Conservation (phyloP, 1,284 basidiomycete genomes). For the Peniophora sp. region DNA sequence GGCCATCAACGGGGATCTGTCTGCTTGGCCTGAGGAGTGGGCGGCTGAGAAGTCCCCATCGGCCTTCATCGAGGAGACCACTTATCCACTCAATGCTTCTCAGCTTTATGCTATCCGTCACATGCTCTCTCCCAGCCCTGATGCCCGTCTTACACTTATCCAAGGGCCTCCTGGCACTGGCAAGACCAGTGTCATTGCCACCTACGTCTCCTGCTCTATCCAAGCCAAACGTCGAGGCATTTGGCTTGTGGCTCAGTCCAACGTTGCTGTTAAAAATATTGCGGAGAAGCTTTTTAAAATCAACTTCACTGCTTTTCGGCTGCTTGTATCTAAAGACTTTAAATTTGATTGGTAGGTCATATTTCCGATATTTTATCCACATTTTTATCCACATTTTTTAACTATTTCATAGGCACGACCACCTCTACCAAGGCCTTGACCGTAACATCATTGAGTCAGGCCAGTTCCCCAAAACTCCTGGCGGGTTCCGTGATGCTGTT, state of each 20-base stretch:
- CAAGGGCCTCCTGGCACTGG: constrained; percentile 52
- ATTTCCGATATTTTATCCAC: not conserved
- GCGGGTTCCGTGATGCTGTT: constrained; percentile 25
- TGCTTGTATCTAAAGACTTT: constrained; percentile 55
- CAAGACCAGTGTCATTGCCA: constrained; percentile 60
- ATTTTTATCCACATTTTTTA: constrained; percentile 7
- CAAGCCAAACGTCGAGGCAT: constrained; percentile 36
- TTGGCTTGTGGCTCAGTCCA: constrained; percentile 68
- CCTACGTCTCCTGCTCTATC: constrained; percentile 37
- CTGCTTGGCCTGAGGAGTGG: constrained; percentile 40
- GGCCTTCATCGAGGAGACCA: not conserved
- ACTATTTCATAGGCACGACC: constrained; percentile 54
- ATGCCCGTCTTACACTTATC: constrained; percentile 36
- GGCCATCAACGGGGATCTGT: constrained; percentile 33
- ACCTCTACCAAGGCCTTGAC: constrained; percentile 44
- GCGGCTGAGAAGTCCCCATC: not conserved
- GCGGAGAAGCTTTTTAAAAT: constrained; percentile 47
- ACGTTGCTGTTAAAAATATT: constrained; percentile 65
- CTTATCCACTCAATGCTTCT: constrained; percentile 39
- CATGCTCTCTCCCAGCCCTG: constrained; percentile 38
- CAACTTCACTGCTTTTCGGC: constrained; percentile 38
- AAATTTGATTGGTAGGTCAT: constrained; percentile 49
- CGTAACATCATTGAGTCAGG: constrained; percentile 44
- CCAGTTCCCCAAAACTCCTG: constrained; percentile 22
- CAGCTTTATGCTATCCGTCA: constrained; percentile 43